Base-by-base conservation (phyloP, 2,329 filamentous ascomycete species). In the Venturia nashicola region DNA sequence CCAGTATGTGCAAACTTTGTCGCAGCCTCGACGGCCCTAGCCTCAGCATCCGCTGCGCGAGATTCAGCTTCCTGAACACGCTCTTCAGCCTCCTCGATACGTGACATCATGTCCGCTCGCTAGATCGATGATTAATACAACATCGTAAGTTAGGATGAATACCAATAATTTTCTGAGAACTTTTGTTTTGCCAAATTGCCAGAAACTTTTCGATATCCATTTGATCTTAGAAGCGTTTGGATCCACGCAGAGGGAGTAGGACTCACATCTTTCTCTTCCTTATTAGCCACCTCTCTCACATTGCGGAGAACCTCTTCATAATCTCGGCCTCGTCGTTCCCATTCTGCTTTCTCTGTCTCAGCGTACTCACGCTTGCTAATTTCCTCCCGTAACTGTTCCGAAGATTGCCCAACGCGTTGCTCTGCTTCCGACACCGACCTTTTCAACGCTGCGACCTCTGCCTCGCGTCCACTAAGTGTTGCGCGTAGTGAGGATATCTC, bases 401-500 rank as follows among this genome's bases (percentile, higher is more conserved):
- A 82, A 61, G 88, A 89, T 76, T 94, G 88, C 39, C 91, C 93
- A 23, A 95, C 92, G 27, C 93, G 87, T 72, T 91, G 89, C 78
- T 99, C 94, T 0, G 94, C 93, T 75, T 97, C 92, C 6, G 85
- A 85, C 39, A 97, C 86, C 0, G 94, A 91, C 54, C 88, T 86
- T 73, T 96, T 96, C 65, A 97, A 82, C 42, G 89, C 93, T 61
- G 86, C 82, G 43, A 94, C 90, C 74, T 97, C 92, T 6, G 93
- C 93, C 73, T 97, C 93, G 71, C 94, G 95, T 60, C 94, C 94
- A 70, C 87, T 92, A 11, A 99, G 80, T 11, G 90, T 93, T 3
- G 94, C 94, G 71, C 90, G 94, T 20, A 99, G 83, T n/a, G 89
- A 91, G 67, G 91, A 96, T 65, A 99, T 96, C 72, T 97, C 90